A percentile compares a stretch with the other conserved stretches of the same genome.
Conservation (phyloP, 2,329 filamentous ascomycete genomes). For the Alternaria panax region DNA sequence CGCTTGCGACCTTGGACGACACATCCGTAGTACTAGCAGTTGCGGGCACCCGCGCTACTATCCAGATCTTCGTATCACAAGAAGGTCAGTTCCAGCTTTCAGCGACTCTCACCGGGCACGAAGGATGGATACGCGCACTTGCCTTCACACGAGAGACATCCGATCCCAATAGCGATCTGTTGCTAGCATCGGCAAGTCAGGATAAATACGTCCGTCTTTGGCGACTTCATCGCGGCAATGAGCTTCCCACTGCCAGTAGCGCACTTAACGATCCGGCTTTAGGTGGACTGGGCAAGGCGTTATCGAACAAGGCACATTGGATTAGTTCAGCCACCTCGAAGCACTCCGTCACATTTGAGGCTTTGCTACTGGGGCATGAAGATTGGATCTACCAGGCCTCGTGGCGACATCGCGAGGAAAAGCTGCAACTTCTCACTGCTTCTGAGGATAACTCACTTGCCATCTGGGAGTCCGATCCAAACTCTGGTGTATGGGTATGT, state of each 20-base stretch:
- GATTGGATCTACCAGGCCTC: slow-evolving; percentile 95
- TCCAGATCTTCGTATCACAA: slow-evolving; percentile 78
- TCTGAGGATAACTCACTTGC: slow-evolving; percentile 95
- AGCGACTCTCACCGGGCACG: slow-evolving; percentile 84
- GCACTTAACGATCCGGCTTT: slow-evolving; percentile 64
- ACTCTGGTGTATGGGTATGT: slow-evolving; percentile 91
- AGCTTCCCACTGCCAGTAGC: slow-evolving; percentile 65
- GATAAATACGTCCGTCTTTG: slow-evolving; percentile 97
- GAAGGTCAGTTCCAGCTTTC: slow-evolving; percentile 70
- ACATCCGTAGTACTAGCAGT: slow-evolving; percentile 74
- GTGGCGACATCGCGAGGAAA: slow-evolving; percentile 68
- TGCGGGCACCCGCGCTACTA: slow-evolving; percentile 81
- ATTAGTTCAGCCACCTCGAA: slow-evolving; percentile 67
- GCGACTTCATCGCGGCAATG: slow-evolving; percentile 77
- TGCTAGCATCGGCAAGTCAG: slow-evolving; percentile 93
- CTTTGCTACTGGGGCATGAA: slow-evolving; percentile 90
- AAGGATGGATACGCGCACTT: slow-evolving; percentile 91
- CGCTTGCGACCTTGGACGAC: slow-evolving; percentile 68
- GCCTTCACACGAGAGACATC: slow-evolving; percentile 73
- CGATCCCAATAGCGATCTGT: slow-evolving; percentile 67
- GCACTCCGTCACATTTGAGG: slow-evolving; percentile 90
- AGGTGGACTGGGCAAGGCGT: slow-evolving; percentile 71
- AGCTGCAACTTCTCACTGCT: slow-evolving; percentile 79
- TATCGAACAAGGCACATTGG: slow-evolving; percentile 88
- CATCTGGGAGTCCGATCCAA: slow-evolving; percentile 86